phyloP scores from a whole-genome alignment of 176 grass and related monocot species.

The Sorghum bicolor region Sorghum_bicolor_NCBIv3 NC_012877.2:57588501-57589000 shows the following conservation, averaged over 20 bases:
- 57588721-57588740: neutral
- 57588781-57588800: neutral
- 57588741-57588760: neutral
- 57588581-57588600: conserved; percentile 47
- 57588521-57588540: neutral
- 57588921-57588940: conserved; percentile 37
- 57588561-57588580: too few species aligned
- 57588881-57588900: conserved; percentile 77
- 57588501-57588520: neutral
- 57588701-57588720: neutral
- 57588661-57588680: neutral
- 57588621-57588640: neutral
- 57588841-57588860: neutral
- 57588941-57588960: neutral
- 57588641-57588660: neutral
- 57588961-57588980: conserved; percentile 59
- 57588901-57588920: conserved; percentile 80
- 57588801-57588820: conserved; percentile 48
- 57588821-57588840: conserved; percentile 52
- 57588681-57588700: too few species aligned
- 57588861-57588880: conserved; percentile 32
- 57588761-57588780: neutral
- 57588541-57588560: neutral
- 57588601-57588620: conserved; percentile 35
- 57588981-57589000: conserved; percentile 84